Evolutionary conservation across 768 basidiomycete species (phyloP).

Genomic region (Russula brevipes): DNA sequence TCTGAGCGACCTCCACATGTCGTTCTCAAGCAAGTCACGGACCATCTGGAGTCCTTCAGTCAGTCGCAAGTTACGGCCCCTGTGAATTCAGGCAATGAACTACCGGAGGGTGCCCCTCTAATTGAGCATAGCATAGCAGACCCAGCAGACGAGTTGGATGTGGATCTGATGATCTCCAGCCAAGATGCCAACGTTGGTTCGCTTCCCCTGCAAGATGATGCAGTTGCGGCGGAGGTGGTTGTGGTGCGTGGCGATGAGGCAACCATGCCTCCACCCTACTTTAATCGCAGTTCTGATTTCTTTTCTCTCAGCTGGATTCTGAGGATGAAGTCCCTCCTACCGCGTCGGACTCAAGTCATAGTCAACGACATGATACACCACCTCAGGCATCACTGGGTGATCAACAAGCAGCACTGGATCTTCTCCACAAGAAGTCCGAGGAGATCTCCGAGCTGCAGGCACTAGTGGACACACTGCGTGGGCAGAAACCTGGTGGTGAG

Average conservation of each 20-base stretch:
- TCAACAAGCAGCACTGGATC: conserved; percentile 19
- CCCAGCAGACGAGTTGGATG: background rate
- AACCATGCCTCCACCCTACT: no score
- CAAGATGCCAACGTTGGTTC: background rate
- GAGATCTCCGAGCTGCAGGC: conserved; percentile 18
- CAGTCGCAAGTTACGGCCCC: background rate
- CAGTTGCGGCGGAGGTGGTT: background rate
- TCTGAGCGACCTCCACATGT: conserved; percentile 11
- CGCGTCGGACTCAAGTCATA: conserved; percentile 14
- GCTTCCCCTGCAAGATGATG: background rate
- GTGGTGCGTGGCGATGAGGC: conserved; percentile 4
- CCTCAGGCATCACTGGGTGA: conserved; percentile 2
- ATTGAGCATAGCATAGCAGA: background rate
- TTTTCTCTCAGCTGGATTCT: conserved; percentile 2
- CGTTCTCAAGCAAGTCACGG: conserved; percentile 6
- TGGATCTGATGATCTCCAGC: background rate
- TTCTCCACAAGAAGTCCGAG: conserved; percentile 23
- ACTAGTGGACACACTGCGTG: background rate
- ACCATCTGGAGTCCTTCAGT: background rate
- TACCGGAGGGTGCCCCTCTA: background rate
- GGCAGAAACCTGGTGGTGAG: background rate
- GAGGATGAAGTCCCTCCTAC: conserved; percentile 19
- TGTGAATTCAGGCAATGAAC: background rate
- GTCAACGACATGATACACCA: conserved; percentile 3
- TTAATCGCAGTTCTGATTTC: background rate